Base-by-base conservation (phyloP, 2,329 filamentous ascomycete genomes). In the Pseudocercospora crystallina region DNA sequence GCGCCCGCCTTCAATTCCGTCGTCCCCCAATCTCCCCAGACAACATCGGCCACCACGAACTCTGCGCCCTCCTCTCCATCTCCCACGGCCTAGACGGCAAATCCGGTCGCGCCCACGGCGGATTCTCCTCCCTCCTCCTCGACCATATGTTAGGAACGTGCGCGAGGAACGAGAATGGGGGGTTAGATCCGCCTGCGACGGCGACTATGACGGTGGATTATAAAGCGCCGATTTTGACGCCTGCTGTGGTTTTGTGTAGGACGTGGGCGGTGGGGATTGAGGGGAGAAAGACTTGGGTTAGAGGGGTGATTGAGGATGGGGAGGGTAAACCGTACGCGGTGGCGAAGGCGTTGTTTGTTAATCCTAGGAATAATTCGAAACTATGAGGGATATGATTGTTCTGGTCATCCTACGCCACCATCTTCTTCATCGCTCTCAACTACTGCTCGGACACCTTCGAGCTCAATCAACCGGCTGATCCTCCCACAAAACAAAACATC, bases 191-290 rank as follows among this genome's bases (percentile, higher is more conserved):
- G 11, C 57, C 56, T 5, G 58, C 61, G 4, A 62, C 62, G 12
- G 62, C 60, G 30, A 54, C 46, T 5, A 44, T 63, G 52, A 58
- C 52, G 9, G 55, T 60, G 5, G 58, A 62, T 17, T 64, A 62
- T 31, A 55, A 58, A 40, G 51, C 48, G 13, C 59, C 59, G 2
- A 47, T 62, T 13, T 33, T 10, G 5, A 62, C 58, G 20, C 61
- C 61, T 5, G 45, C 51, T 12, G 49, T 64, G 3, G 13, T 61
- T 9, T 17, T 61, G 10, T 56, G 51, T 8, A 43, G 62, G 17
- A 42, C 55, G 3, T 62, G 62, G 61, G 43, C 47, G 31, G 49
- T 48, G 8, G 46, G 53, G 39, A 39, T 56, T 4, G 43, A 33
- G 12, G 53, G 57, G 20, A 51, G 60, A 47, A 61, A 62, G 49